Evolutionary conservation across 768 basidiomycete genomes (phyloP).

Genomic region (Melanogaster broomeanus): DNA sequence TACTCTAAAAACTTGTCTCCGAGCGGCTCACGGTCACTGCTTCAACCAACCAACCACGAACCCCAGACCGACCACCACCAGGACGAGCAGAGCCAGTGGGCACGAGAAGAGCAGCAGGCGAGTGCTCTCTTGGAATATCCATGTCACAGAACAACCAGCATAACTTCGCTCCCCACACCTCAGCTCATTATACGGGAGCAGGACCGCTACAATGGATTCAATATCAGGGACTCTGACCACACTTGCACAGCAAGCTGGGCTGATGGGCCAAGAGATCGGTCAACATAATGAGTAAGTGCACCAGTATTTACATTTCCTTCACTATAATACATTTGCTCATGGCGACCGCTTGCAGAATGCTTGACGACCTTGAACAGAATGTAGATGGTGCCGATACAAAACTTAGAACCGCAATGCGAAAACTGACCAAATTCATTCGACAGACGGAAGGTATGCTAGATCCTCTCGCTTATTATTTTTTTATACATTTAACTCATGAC

Average conservation of each 20-base stretch:
- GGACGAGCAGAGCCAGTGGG: conserved; percentile 79
- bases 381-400: conserved; percentile 71
- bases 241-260: conserved; percentile 85
- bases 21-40: conserved; percentile 16
- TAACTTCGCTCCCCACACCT: neutral
- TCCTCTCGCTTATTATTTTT: neutral
- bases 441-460: conserved; percentile 70
- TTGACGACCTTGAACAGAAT: conserved; percentile 73
- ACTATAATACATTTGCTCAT: neutral
- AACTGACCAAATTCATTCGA: conserved; percentile 78
- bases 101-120: conserved; percentile 83
- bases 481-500: conserved; percentile 2
- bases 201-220: conserved; percentile 83
- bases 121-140: conserved; percentile 6
- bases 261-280: conserved; percentile 91
- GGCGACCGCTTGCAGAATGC: conserved; percentile 56
- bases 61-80: conserved; percentile 41
- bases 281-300: conserved; percentile 87
- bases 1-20: conserved; percentile 14
- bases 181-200: conserved; percentile 88
- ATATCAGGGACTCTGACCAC: conserved; percentile 87
- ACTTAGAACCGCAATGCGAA: conserved; percentile 62
- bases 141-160: neutral
- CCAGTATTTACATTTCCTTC: conserved; percentile 5
- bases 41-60: conserved; percentile 7